Evolutionary conservation across 805 yeast genomes (phyloP).

Genomic region (Saccharomycopsis oosterbeekiorum): DNA sequence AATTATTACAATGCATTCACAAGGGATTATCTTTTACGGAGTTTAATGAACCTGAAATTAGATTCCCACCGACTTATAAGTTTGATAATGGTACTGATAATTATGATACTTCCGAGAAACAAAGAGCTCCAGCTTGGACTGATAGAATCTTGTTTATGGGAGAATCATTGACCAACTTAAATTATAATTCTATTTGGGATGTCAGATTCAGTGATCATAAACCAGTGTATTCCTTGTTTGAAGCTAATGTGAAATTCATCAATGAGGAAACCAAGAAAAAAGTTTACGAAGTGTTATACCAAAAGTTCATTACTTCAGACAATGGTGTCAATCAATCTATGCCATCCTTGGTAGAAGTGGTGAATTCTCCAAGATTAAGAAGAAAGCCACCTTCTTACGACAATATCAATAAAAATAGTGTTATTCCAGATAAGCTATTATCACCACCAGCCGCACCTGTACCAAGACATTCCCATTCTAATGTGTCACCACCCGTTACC

Average conservation of each 20-base stretch:
- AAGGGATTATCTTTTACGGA: slow-evolving; percentile 63
- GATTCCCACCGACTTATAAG: slow-evolving; percentile 85
- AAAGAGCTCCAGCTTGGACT: slow-evolving; percentile 93
- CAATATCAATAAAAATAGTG: neutral
- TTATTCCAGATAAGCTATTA: slow-evolving; percentile 25
- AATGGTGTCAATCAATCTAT: slow-evolving; percentile 20
- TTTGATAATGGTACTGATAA: slow-evolving; percentile 73
- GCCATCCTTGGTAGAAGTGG: slow-evolving; percentile 20
- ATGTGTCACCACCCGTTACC: neutral
- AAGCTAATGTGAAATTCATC: slow-evolving; percentile 54
- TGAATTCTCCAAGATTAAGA: slow-evolving; percentile 7
- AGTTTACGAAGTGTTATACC: slow-evolving; percentile 50
- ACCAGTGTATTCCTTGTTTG: slow-evolving; percentile 80
- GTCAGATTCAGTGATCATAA: slow-evolving; percentile 77
- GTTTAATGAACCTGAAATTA: slow-evolving; percentile 66
- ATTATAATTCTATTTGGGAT: slow-evolving; percentile 55
- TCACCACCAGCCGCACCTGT: slow-evolving; percentile 19
- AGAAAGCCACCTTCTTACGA: neutral
- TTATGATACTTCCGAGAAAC: slow-evolving; percentile 88
- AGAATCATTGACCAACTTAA: slow-evolving; percentile 44
- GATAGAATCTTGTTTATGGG: slow-evolving; percentile 75
- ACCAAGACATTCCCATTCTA: slow-evolving; percentile 12
- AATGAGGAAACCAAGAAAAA: slow-evolving; percentile 51
- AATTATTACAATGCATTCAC: slow-evolving; percentile 64
- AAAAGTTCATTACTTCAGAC: slow-evolving; percentile 35